Evolutionary conservation across 495 filamentous ascomycete species (phyloP).

Genomic region (Penicillium desertorum): DNA sequence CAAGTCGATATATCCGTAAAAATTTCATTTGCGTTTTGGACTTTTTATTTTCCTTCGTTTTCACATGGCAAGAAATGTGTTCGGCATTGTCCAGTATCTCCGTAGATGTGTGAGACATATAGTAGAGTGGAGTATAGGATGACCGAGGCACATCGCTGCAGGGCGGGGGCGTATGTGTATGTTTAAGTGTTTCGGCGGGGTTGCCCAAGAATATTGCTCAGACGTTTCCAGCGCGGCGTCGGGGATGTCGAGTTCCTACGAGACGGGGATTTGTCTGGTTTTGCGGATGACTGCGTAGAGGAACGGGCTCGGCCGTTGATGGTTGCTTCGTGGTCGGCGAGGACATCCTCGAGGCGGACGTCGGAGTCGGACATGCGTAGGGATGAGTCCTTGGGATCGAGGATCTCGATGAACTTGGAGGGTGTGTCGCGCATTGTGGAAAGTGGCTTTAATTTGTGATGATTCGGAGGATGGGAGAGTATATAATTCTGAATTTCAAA

Average conservation of each 20-base stretch:
- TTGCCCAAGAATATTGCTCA: conserved; percentile 39
- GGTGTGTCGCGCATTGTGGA: conserved; percentile 43
- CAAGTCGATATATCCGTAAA: conserved; percentile 2
- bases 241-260: conserved; percentile 31
- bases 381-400: conserved; percentile 40
- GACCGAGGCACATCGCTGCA: background rate
- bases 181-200: conserved; percentile 28
- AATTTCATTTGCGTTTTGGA: background rate
- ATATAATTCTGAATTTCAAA: conserved; percentile 8
- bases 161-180: background rate
- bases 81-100: background rate
- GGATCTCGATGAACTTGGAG: conserved; percentile 50
- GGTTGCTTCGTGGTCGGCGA: conserved; percentile 48
- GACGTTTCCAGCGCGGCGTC: conserved; percentile 42
- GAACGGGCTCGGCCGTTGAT: conserved; percentile 42
- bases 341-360: conserved; percentile 50
- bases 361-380: conserved; percentile 42
- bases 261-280: conserved; percentile 32
- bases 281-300: conserved; percentile 40
- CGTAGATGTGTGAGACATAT: background rate
- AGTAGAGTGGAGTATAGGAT: background rate
- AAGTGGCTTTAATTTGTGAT: background rate
- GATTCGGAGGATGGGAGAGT: background rate
- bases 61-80: background rate
- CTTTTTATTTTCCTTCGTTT: background rate